These are phyloP conservation scores for Aspergillus vadensis DNA, from an alignment of 2,329 filamentous ascomycete genomes.

Conservation along the genomic window DNA sequence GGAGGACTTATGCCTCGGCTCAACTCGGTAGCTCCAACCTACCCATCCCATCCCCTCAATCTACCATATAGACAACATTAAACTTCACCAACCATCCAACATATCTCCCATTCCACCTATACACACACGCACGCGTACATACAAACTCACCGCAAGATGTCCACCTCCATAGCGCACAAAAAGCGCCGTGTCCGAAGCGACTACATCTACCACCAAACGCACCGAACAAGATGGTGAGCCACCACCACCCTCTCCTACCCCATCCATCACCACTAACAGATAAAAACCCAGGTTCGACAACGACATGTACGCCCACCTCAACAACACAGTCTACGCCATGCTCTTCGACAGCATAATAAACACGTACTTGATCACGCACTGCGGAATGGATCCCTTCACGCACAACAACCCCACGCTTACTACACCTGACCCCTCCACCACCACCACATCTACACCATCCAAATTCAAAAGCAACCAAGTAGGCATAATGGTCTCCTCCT, in stretches of 20 bases:
- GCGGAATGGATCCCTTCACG: slow-evolving; percentile 69
- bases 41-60: too few relatives aligned
- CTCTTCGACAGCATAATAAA: slow-evolving; percentile 91
- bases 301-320: slow-evolving; percentile 93
- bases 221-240: slow-evolving; percentile 77
- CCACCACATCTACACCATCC: slow-evolving; percentile 19
- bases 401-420: slow-evolving; percentile 29
- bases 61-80: too few relatives aligned
- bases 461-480: slow-evolving; percentile 54
- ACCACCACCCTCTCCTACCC: slow-evolving; percentile 14
- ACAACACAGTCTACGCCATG: slow-evolving; percentile 84
- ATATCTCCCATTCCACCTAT: background rate
- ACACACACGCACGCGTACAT: background rate
- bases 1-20: too few relatives aligned
- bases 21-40: too few relatives aligned
- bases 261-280: background rate
- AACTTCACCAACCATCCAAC: background rate
- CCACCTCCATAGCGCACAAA: slow-evolving; percentile 54
- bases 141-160: slow-evolving; percentile 17
- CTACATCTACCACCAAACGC: slow-evolving; percentile 78
- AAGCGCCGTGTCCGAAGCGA: slow-evolving; percentile 64
- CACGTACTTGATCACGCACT: slow-evolving; percentile 78
- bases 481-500: slow-evolving; percentile 80
- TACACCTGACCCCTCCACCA: background rate
- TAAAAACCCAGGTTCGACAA: slow-evolving; percentile 71